Evolutionary conservation across 1,139 yeast genomes (phyloP).

Genomic region (Lodderomyces margitis): DNA sequence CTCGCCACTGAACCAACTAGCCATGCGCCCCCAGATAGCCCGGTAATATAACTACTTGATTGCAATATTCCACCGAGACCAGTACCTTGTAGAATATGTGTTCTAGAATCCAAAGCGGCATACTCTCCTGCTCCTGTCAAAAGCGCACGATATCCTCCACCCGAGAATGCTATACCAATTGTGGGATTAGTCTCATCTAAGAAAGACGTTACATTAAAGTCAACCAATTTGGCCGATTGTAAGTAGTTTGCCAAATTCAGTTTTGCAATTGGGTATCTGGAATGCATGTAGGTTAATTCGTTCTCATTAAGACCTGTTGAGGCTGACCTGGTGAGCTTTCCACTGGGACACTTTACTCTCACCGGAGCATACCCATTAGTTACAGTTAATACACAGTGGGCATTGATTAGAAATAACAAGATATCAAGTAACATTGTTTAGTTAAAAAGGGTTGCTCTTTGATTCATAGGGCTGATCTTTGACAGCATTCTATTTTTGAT

Average conservation of each 20-base stretch:
- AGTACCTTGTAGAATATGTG: conserved; percentile 47
- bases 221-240: conserved; percentile 53
- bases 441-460: not conserved
- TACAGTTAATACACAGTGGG: conserved; percentile 18
- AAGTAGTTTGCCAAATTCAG: conserved; percentile 56
- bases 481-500: no score
- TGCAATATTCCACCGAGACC: conserved; percentile 39
- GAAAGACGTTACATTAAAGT: conserved; percentile 53
- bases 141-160: conserved; percentile 95
- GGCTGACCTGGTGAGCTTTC: conserved; percentile 36
- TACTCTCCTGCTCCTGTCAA: conserved; percentile 84
- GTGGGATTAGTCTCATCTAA: conserved; percentile 28
- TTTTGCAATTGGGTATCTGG: conserved; percentile 53
- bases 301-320: conserved; percentile 27
- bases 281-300: conserved; percentile 41
- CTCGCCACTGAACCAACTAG: conserved; percentile 32
- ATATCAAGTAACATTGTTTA: not conserved
- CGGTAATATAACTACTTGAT: conserved; percentile 34
- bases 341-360: conserved; percentile 51
- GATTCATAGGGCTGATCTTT: no score
- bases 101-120: conserved; percentile 75
- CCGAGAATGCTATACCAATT: conserved; percentile 75
- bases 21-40: conserved; percentile 43
- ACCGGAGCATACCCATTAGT: conserved; percentile 66
- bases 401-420: not conserved